These are phyloP conservation scores for Ganoderma resinaceum DNA, from an alignment of 1,284 basidiomycete genomes.

Conservation along the genomic window DNA sequence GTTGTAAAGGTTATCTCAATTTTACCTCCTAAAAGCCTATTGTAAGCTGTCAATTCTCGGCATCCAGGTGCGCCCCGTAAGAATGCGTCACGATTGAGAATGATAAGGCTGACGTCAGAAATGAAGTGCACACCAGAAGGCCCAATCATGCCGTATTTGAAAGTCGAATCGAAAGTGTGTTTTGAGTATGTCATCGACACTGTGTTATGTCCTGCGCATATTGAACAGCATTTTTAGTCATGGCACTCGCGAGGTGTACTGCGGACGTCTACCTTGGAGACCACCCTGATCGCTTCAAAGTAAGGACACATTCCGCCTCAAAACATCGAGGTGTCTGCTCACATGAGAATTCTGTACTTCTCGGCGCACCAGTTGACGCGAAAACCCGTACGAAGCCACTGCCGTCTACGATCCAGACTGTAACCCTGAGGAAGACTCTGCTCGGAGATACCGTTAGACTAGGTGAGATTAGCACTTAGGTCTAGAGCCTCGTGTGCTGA, in stretches of 20 bases:
- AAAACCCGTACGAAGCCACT: not conserved
- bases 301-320: not conserved
- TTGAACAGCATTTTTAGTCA: not conserved
- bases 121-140: not conserved
- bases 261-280: not conserved
- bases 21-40: no score
- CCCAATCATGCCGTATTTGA: not conserved
- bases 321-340: not conserved
- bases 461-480: not conserved
- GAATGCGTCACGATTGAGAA: no score
- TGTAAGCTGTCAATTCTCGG: no score
- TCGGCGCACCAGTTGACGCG: not conserved
- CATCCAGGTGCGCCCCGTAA: no score
- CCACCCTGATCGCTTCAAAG: not conserved
- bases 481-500: not conserved
- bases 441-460: not conserved
- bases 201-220: not conserved
- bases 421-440: not conserved
- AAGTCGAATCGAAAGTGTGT: not conserved
- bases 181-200: not conserved
- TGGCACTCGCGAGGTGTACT: not conserved
- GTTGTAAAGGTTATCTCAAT: no score
- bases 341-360: not conserved
- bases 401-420: not conserved
- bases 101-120: not conserved